These are phyloP conservation scores for Cerrena zonata DNA, from an alignment of 1,284 basidiomycete species.

Conservation along the genomic window DNA sequence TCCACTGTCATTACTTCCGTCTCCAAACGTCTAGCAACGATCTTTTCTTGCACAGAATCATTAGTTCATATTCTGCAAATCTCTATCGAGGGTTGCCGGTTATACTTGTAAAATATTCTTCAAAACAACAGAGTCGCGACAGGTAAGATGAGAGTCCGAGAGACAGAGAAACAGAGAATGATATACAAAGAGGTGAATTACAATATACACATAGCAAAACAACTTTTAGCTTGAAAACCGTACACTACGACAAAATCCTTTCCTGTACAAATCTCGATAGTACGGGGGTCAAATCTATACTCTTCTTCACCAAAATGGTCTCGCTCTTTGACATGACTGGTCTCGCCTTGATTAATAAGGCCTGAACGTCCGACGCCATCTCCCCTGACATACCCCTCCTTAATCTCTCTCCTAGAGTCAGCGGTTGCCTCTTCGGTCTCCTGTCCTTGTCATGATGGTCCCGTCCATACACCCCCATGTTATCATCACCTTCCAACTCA, in stretches of 20 bases:
- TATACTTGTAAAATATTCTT: no score
- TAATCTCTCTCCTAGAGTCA: constrained; percentile 57
- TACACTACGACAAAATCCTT: constrained; percentile 31
- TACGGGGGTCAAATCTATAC: constrained; percentile 52
- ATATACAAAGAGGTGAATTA: background rate
- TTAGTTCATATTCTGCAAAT: no score
- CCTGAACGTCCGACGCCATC: constrained; percentile 67
- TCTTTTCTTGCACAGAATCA: no score
- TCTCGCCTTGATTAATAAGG: constrained; percentile 59
- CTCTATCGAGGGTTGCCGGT: no score
- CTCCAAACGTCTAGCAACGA: no score
- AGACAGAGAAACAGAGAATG: background rate
- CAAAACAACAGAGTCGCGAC: no score
- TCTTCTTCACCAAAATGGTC: constrained; percentile 34
- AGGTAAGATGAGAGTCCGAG: background rate
- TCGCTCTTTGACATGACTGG: constrained; percentile 54
- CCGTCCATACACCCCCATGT: constrained; percentile 16
- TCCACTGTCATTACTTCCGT: background rate
- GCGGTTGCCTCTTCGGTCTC: constrained; percentile 35
- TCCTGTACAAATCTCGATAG: constrained; percentile 63
- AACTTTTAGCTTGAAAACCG: no score
- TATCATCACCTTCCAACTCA: constrained; percentile 38
- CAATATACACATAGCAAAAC: no score
- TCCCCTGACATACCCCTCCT: constrained; percentile 72
- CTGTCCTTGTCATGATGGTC: constrained; percentile 36